Evolutionary conservation across 139 green algal species (phyloP).

Genomic region (Picochlorum sp.): DNA sequence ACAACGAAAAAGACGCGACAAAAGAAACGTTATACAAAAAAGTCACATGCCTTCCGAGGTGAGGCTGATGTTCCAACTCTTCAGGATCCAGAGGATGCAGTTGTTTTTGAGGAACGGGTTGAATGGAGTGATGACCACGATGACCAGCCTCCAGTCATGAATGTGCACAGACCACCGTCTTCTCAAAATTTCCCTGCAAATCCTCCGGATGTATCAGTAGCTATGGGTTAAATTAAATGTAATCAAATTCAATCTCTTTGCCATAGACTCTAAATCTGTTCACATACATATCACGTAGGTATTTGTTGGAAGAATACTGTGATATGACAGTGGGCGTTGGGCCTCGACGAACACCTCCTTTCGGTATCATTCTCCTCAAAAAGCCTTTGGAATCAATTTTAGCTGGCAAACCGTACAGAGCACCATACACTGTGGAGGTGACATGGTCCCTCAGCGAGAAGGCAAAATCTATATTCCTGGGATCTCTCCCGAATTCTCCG

Average conservation of each 20-base stretch:
- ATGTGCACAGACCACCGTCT: conserved; percentile 4
- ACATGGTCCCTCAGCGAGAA: background rate
- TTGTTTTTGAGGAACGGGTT: background rate
- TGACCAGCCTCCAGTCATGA: conserved; percentile 8
- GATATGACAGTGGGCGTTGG: conserved; percentile 9
- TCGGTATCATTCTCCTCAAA: conserved; percentile 1
- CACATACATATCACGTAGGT: background rate
- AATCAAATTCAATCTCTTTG: conserved; percentile 8
- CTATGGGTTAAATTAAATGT: conserved; percentile 15
- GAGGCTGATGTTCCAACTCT: conserved; percentile 4
- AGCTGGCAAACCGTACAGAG: conserved; percentile 3
- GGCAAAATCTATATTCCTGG: conserved; percentile 5
- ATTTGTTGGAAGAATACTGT: background rate
- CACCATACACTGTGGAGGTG: conserved; percentile 5
- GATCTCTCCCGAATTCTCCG: conserved; percentile 3
- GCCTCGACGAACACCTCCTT: background rate
- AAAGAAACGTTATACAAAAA: background rate
- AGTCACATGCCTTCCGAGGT: background rate
- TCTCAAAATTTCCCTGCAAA: conserved; percentile 1
- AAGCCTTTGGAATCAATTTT: background rate
- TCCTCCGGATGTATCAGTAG: conserved; percentile 6
- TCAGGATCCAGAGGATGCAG: background rate
- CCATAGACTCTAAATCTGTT: background rate
- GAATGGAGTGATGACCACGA: no score
- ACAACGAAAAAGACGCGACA: background rate